Base-by-base conservation (phyloP, 1,284 basidiomycete genomes). In the Cryptococcus jaspeensis region DNA sequence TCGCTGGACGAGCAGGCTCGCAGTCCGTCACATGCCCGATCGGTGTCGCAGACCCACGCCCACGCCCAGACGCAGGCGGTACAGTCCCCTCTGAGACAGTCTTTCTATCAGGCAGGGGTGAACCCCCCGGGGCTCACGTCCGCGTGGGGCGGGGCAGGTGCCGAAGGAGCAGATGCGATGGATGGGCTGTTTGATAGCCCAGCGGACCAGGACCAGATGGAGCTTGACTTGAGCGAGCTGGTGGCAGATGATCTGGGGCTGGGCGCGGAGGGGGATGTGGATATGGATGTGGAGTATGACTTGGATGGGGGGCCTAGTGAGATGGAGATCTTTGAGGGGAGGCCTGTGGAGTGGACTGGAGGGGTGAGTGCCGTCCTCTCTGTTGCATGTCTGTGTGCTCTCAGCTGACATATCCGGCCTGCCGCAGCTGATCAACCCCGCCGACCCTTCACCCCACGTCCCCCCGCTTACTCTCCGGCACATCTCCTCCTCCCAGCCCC, bases 221-320 rank as follows among this genome's bases (percentile, higher is more conserved):
- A 57, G 20, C 42, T 75, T 20, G 74, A 75, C 59, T 50, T 75
- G 39, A 72, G 70, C 43, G 71, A 75, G 52, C 69, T 75, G 23
- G 58, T 66, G 12, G 41, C 20, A 12, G 28, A 9, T 9, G 28
- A 32, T 32, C 28, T 32, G 5, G 28, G 28, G 9, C 28, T 16
- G 35, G 52, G 45, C 16, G 50, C 60, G 12, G 57, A 52, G 25
- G 56, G 44, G 8, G 59, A 54, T 3, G 40, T 50, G 42, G 64
- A 56, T 22, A 22, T 55, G 5, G 23, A 43, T 23, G 55, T 47
- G 16, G 61, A 57, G 6, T 51, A 52, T 20, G 47, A 32, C 2
- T 38, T 39, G 15, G 48, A 54, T n/a, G 45, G 39, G 39, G 42
- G 20, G n/a, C 37, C 18, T 35, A 50, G 50, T 16, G 62, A 57